Conservation (phyloP, 768 basidiomycete species). For the Tricholoma furcatifolium region DNA sequence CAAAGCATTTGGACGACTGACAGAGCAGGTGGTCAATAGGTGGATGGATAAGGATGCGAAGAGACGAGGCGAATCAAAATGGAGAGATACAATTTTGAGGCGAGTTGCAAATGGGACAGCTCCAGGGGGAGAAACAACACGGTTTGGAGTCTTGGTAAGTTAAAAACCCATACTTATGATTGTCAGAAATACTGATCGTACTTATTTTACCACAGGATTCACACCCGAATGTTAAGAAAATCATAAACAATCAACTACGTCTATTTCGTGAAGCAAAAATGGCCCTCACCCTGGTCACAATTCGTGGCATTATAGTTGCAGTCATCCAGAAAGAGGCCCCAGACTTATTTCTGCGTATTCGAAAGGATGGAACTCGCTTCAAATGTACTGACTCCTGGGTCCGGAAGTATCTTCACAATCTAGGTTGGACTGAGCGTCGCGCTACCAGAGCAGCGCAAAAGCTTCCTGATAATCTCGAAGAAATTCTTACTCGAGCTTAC, state of each 20-base stretch:
- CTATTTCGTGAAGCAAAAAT: constrained; percentile 19
- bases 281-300: constrained; percentile 22
- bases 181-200: background rate
- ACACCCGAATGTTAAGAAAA: constrained; percentile 16
- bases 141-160: constrained; percentile 18
- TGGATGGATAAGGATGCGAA: constrained; percentile 2
- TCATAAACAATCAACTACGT: constrained; percentile 15
- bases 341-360: constrained; percentile 20
- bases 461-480: constrained; percentile 2
- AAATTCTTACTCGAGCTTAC: constrained; percentile 12
- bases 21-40: background rate
- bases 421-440: constrained; percentile 24
- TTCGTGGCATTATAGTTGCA: constrained; percentile 29
- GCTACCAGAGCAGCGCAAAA: constrained; percentile 29
- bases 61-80: background rate
- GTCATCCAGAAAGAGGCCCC: constrained; percentile 10
- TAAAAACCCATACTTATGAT: background rate
- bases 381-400: constrained; percentile 23
- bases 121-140: constrained; percentile 12
- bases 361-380: constrained; percentile 29
- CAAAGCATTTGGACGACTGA: constrained; percentile 6
- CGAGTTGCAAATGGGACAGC: background rate
- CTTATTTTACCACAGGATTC: constrained; percentile 1
- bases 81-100: background rate
- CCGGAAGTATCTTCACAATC: constrained; percentile 1